Conservation (phyloP, 441 rosid genomes). For the Kokia cookei region DNA sequence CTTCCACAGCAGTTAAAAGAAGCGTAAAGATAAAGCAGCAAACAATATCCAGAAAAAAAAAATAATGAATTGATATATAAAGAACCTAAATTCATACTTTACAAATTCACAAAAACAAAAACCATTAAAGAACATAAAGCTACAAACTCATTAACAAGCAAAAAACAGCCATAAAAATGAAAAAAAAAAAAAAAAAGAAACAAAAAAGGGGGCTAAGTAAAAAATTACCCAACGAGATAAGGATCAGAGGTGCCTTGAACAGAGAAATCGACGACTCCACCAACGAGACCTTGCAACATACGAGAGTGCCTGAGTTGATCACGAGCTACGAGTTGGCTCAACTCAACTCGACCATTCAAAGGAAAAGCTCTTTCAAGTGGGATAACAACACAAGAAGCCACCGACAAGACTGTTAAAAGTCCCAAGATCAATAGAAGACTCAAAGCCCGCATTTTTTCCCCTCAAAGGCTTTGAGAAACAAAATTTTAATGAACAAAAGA, state of each 20-base stretch:
- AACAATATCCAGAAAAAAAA: neutral
- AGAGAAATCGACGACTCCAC: slow-evolving; percentile 77
- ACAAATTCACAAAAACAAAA: neutral
- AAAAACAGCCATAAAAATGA: neutral
- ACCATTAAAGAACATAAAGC: neutral
- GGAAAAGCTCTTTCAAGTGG: slow-evolving; percentile 70
- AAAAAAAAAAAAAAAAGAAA: neutral
- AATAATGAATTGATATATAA: neutral
- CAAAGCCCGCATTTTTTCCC: slow-evolving; percentile 23
- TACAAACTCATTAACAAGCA: neutral
- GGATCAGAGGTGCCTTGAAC: slow-evolving; percentile 90
- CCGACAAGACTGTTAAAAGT: slow-evolving; percentile 20
- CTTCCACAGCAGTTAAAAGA: neutral
- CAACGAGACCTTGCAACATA: slow-evolving; percentile 46
- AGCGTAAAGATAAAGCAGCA: neutral
- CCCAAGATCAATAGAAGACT: slow-evolving; percentile 19
- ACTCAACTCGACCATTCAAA: slow-evolving; percentile 35
- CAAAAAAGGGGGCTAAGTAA: slow-evolving; percentile 13
- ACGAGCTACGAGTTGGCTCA: slow-evolving; percentile 51
- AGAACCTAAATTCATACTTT: neutral
- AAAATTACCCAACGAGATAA: slow-evolving; percentile 65
- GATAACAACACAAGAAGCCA: slow-evolving; percentile 39
- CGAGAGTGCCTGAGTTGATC: slow-evolving; percentile 71
- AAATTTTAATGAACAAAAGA: neutral
- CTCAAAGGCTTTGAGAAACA: slow-evolving; percentile 6